Base-by-base conservation (phyloP, 139 green algal genomes). In the Tetradesmus lagerheimii region DNA sequence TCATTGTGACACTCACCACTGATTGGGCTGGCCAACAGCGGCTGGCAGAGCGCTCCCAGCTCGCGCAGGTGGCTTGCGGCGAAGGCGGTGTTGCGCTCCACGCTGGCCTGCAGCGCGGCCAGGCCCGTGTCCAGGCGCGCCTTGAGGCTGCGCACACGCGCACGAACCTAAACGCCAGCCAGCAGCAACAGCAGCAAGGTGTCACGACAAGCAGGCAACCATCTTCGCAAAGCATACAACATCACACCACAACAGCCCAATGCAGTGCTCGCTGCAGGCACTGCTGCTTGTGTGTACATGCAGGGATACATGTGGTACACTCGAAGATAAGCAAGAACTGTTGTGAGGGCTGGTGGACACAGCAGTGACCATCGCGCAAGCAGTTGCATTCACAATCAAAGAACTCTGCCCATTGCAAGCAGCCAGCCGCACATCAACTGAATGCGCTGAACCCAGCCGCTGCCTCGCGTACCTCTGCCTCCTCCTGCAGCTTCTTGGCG, bases 1-100 rank as follows among this genome's bases (percentile, higher is more conserved):
- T 20, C 57, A 71, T n/a, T 11, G 25, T 6, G 57, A n/a, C 31
- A 85, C 67, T 91, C 89, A 85, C 96, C 95, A 3, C 96, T 93
- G 39, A 98, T 64, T 1, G 93, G 93, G 3, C 95, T 97, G 5
- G 86, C 83, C 67, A 98, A 86, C 84, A 99, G 92, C 34, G 95
- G 96, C 89, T 96, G 75, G 76, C 94, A 94, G 43, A 96, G 90
- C 4, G 92, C 84, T 38, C 89, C 77, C 35, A 97, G 90, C 4
- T 93, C 90, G 71, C 96, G 91, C 77, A 98, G 90, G n/a, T 93
- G 91, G 23, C 82, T n/a, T 1, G 93, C 87, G 14, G 94, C 93
- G 80, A 94, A 93, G 14, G 67, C 31, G 25, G 76, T 85, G 66
- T 95, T 92, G 64, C 92, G 93, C 29, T 89, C 64, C 9, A 94